Evolutionary conservation across 1,139 yeast species (phyloP).

Genomic region (Protomyces gravidus): DNA sequence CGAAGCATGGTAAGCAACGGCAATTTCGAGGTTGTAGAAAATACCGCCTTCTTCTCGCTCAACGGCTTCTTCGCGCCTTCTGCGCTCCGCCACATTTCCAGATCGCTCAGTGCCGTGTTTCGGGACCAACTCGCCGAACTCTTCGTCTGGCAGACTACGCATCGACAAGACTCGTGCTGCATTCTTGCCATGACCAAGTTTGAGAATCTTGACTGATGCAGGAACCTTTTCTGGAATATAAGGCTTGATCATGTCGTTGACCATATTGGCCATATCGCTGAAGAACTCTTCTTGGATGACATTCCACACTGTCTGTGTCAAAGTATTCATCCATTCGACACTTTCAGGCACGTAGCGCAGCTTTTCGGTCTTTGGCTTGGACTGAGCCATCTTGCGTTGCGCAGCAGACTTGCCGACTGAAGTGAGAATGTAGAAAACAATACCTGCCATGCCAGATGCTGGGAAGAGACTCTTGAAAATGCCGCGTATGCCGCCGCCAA

Average conservation of each 20-base stretch:
- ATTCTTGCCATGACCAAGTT: constrained; percentile 25
- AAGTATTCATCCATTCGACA: constrained; percentile 27
- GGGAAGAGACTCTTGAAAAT: constrained; percentile 23
- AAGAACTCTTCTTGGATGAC: constrained; percentile 22
- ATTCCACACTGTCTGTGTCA: constrained; percentile 23
- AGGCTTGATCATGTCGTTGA: constrained; percentile 24
- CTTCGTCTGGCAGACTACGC: constrained; percentile 26
- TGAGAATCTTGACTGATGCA: constrained; percentile 10
- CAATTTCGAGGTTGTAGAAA: constrained; percentile 26
- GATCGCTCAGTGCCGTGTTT: constrained; percentile 19
- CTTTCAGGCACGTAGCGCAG: constrained; percentile 23
- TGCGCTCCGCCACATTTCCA: constrained; percentile 13
- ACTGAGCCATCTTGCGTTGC: constrained; percentile 12
- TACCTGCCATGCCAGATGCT: constrained; percentile 26
- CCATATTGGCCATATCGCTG: constrained; percentile 11
- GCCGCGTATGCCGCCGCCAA: constrained; percentile 25
- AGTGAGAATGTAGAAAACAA: constrained; percentile 16
- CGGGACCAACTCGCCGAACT: constrained; percentile 27
- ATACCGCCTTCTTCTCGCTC: constrained; percentile 25
- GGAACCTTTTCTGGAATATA: constrained; percentile 18
- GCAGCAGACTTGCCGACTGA: constrained; percentile 18
- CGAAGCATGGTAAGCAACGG: constrained; percentile 25
- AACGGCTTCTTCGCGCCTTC: constrained; percentile 20
- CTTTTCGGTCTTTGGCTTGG: constrained; percentile 15
- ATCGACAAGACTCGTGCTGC: constrained; percentile 23